Evolutionary conservation across 2,329 filamentous ascomycete species (phyloP).

Genomic region (Scedosporium dehoogii): DNA sequence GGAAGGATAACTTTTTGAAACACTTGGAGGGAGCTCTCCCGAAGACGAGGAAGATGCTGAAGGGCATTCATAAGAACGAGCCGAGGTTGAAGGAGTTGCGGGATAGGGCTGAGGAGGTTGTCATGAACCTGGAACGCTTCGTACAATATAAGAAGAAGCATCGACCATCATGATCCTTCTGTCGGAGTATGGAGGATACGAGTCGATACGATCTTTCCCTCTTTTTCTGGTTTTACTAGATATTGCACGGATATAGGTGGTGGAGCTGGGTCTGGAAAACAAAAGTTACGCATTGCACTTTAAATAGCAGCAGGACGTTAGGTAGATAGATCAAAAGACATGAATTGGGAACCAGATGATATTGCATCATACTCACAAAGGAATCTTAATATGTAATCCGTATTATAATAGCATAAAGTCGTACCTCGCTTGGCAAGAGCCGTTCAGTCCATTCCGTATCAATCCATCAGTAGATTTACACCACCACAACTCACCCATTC

Average conservation of each 20-base stretch:
- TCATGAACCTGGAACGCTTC: conserved; percentile 51
- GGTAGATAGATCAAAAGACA: neutral
- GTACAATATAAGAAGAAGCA: conserved; percentile 56
- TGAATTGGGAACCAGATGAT: too few species aligned
- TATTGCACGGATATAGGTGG: neutral
- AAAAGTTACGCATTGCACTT: neutral
- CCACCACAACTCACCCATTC: neutral
- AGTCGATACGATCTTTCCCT: too few species aligned
- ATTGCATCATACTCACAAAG: neutral
- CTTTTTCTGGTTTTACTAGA: neutral
- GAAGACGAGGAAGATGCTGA: conserved; percentile 45
- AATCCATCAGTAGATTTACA: neutral
- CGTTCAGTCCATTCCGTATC: neutral
- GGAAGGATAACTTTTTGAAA: conserved; percentile 48
- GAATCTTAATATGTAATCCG: neutral
- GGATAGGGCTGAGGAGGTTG: conserved; percentile 47
- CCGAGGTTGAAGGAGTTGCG: conserved; percentile 42
- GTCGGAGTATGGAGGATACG: neutral
- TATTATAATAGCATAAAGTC: neutral
- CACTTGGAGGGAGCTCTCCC: conserved; percentile 45
- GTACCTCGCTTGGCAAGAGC: neutral
- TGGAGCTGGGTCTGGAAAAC: neutral
- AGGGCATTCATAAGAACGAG: conserved; percentile 49
- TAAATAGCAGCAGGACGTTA: neutral
- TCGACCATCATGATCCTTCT: conserved; percentile 19